Evolutionary conservation across 1,284 basidiomycete genomes (phyloP).

Genomic region (Puccinia coronata): DNA sequence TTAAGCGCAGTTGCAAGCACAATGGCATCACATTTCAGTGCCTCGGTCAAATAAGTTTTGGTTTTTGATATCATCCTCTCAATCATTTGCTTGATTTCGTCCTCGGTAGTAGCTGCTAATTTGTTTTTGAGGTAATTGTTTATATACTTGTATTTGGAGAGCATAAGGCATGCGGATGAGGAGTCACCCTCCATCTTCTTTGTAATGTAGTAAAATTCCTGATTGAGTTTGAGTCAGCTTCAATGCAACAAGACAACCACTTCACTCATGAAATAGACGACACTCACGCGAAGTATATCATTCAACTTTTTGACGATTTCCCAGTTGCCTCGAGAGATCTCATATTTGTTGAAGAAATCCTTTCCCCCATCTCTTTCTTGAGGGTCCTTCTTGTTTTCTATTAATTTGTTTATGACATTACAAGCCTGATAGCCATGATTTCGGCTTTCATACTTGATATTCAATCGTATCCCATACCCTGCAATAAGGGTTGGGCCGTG

Average conservation of each 20-base stretch:
- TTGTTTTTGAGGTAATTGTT: not conserved
- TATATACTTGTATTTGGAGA: not conserved
- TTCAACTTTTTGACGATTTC: not conserved
- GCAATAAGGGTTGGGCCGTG: constrained; percentile 4
- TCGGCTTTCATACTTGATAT: not conserved
- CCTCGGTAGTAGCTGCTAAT: not conserved
- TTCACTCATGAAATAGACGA: not conserved
- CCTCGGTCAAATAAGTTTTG: not conserved
- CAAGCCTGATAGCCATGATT: no score
- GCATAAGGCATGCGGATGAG: no score
- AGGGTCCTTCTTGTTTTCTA: no score
- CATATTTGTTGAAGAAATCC: not conserved
- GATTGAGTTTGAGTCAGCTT: not conserved
- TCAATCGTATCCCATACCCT: constrained; percentile 25
- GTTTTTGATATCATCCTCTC: not conserved
- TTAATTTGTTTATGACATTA: no score
- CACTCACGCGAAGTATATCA: not conserved
- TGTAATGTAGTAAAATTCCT: not conserved
- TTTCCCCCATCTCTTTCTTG: not conserved
- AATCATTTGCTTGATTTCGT: not conserved
- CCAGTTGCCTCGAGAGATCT: not conserved
- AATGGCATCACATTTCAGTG: not conserved
- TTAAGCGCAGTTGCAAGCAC: not conserved
- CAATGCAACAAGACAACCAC: not conserved
- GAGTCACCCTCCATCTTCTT: no score